phyloP scores from a whole-genome alignment of 2,329 filamentous ascomycete species.

The Leptodontidium sp. region DNA sequence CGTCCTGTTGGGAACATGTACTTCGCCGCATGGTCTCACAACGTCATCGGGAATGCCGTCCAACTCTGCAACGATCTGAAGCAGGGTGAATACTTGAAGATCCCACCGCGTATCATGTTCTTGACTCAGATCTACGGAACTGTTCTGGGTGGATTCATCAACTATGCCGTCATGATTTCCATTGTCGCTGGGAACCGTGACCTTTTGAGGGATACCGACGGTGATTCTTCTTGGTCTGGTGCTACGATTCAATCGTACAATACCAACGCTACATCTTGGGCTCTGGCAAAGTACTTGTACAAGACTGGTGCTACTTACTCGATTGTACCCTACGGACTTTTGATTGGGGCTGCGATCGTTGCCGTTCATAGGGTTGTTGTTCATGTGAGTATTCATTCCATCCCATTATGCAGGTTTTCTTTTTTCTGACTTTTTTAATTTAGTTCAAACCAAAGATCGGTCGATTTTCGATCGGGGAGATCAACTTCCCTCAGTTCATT shows the following conservation, averaged over 20 bases:
- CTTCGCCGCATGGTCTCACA: conserved; percentile 65
- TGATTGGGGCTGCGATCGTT: conserved; percentile 56
- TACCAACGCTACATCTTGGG: conserved; percentile 53
- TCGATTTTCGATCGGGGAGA: conserved; percentile 51
- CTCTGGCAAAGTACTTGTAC: conserved; percentile 63
- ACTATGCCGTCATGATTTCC: conserved; percentile 56
- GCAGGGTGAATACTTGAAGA: conserved; percentile 67
- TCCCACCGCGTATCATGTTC: conserved; percentile 54
- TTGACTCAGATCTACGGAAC: conserved; percentile 54
- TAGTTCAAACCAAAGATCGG: conserved; percentile 58
- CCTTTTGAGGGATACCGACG: conserved; percentile 52
- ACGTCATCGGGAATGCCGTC: conserved; percentile 59
- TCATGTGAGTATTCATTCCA: conserved; percentile 46
- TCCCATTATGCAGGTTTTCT: no score
- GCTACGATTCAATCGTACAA: conserved; percentile 57
- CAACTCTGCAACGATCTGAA: conserved; percentile 62
- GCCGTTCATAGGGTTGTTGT: conserved; percentile 54
- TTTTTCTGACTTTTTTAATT: not conserved
- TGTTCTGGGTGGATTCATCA: conserved; percentile 53
- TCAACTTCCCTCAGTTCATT: conserved; percentile 63
- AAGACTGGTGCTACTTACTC: conserved; percentile 52
- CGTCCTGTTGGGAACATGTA: conserved; percentile 54
- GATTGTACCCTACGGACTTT: conserved; percentile 59
- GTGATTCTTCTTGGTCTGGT: conserved; percentile 58
- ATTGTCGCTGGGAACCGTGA: conserved; percentile 54